These are phyloP conservation scores for Dactylellina sp. DNA, from an alignment of 2,329 filamentous ascomycete species.

Conservation along the genomic window DNA sequence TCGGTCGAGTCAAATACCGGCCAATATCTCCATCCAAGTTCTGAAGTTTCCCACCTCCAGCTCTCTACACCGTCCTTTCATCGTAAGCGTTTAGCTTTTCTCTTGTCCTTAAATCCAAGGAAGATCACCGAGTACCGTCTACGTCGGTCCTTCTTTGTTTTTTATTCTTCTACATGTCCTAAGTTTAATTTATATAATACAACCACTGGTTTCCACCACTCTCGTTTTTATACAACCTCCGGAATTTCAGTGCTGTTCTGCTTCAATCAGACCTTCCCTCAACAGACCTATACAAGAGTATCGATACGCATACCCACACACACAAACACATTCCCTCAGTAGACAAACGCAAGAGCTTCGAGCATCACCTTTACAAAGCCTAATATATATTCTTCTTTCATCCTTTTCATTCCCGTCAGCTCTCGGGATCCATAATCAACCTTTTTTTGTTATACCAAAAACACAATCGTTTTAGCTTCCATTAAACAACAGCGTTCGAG, in stretches of 20 bases:
- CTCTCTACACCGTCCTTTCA: slow-evolving; percentile 55
- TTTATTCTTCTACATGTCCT: slow-evolving; percentile 55
- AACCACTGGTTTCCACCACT: slow-evolving; percentile 56
- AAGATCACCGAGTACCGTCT: slow-evolving; percentile 49
- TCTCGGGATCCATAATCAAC: slow-evolving; percentile 50
- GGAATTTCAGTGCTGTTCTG: slow-evolving; percentile 43
- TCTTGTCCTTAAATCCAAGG: slow-evolving; percentile 55
- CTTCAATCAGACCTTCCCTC: slow-evolving; percentile 47
- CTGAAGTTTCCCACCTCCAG: slow-evolving; percentile 53
- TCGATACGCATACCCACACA: slow-evolving; percentile 30
- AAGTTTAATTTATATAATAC: slow-evolving; percentile 56
- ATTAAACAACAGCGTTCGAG: slow-evolving; percentile 23
- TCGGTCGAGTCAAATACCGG: slow-evolving; percentile 57
- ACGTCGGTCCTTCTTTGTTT: slow-evolving; percentile 56
- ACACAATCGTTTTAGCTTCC: slow-evolving; percentile 56
- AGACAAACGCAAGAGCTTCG: slow-evolving; percentile 26
- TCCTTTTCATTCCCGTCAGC: slow-evolving; percentile 46
- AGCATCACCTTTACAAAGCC: slow-evolving; percentile 27
- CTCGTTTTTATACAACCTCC: slow-evolving; percentile 51
- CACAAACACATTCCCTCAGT: slow-evolving; percentile 42
- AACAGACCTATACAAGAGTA: slow-evolving; percentile 24
- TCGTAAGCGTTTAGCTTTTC: slow-evolving; percentile 46
- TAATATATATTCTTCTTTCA: slow-evolving; percentile 43
- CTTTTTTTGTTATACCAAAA: slow-evolving; percentile 54
- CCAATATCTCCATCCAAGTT: slow-evolving; percentile 55